These are phyloP conservation scores for Stylosanthes scabra DNA, from an alignment of 331 rosid species.

Conservation along the genomic window DNA sequence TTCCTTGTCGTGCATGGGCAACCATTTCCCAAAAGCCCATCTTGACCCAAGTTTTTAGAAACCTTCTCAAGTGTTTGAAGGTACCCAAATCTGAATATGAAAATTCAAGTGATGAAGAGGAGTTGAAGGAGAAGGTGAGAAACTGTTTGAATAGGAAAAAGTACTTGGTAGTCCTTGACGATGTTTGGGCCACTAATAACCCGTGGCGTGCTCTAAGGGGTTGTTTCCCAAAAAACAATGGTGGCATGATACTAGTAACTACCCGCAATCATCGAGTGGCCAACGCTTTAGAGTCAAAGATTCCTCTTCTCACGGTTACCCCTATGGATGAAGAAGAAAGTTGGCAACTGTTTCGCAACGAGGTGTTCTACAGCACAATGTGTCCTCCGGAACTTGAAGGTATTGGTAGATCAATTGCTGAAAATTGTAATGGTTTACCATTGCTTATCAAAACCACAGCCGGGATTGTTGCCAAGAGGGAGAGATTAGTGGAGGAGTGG, in stretches of 20 bases:
- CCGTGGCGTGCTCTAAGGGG: background rate
- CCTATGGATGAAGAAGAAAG: background rate
- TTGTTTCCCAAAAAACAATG: constrained; percentile 15
- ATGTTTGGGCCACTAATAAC: background rate
- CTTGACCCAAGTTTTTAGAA: background rate
- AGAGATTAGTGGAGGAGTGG: background rate
- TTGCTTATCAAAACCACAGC: constrained; percentile 37
- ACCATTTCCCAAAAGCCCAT: background rate
- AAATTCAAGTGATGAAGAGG: background rate
- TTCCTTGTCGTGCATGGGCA: background rate
- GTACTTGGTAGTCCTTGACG: constrained; percentile 33
- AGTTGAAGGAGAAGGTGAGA: background rate
- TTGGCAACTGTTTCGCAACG: constrained; percentile 1
- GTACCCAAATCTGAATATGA: background rate
- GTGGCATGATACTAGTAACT: constrained; percentile 42
- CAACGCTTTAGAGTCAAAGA: background rate
- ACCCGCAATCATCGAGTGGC: constrained; percentile 12
- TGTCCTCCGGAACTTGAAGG: background rate
- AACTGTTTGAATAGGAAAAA: background rate
- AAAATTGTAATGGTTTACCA: constrained; percentile 45
- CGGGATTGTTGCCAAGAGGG: constrained; percentile 24
- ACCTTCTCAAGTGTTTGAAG: background rate
- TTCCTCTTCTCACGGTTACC: background rate
- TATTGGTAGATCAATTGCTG: constrained; percentile 16
- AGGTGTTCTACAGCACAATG: background rate